Conservation (phyloP, 2,329 filamentous ascomycete species). For the Fusarium verticillioides region DNA sequence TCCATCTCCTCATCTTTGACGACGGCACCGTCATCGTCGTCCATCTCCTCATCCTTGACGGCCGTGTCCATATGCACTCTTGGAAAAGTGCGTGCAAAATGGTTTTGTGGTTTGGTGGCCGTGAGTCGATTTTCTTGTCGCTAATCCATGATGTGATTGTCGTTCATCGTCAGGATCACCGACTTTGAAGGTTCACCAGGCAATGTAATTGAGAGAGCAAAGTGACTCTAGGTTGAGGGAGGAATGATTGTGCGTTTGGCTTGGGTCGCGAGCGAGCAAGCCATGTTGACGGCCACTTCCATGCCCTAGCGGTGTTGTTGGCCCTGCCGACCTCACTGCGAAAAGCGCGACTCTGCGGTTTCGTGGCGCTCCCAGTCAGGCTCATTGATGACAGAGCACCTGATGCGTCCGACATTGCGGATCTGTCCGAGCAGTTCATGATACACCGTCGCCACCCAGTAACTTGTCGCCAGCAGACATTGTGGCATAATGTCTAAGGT, state of each 20-base stretch:
- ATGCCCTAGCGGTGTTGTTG: neutral
- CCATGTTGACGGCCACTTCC: neutral
- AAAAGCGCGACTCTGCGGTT: conserved; percentile 43
- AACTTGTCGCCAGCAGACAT: too few relatives aligned
- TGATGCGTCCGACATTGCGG: conserved; percentile 61
- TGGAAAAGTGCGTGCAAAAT: neutral
- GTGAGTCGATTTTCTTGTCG: too few relatives aligned
- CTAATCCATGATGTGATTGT: too few relatives aligned
- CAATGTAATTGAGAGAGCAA: neutral
- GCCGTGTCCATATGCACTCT: neutral
- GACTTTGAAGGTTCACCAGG: neutral
- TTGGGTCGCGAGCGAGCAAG: neutral
- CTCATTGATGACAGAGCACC: conserved; percentile 62
- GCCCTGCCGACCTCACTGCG: too few relatives aligned
- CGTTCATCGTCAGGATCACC: neutral
- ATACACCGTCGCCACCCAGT: conserved; percentile 16
- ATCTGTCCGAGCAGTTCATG: conserved; percentile 58
- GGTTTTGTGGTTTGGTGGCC: too few relatives aligned
- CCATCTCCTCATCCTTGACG: neutral
- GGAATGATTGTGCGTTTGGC: too few relatives aligned
- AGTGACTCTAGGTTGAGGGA: neutral
- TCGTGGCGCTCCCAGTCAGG: conserved; percentile 53
- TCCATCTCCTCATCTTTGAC: neutral
- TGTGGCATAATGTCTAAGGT: too few relatives aligned
- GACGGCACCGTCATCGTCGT: neutral